These are phyloP conservation scores for Ascochyta clinopodiicola DNA, from an alignment of 2,329 filamentous ascomycete species.

Conservation along the genomic window DNA sequence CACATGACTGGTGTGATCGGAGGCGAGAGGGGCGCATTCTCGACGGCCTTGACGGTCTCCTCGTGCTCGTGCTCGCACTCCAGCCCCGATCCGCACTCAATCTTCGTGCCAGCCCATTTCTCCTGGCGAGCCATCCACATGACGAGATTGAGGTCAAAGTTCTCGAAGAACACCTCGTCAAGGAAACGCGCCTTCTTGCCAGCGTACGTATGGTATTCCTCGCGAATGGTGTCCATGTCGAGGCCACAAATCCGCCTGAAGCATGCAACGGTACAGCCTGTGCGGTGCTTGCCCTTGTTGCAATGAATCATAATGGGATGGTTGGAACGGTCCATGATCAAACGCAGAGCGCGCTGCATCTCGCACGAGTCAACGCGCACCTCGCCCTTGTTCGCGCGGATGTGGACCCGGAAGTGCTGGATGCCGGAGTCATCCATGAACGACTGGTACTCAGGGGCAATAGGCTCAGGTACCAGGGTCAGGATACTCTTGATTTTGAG, in stretches of 20 bases:
- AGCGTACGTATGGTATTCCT: slow-evolving; percentile 74
- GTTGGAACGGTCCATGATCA: slow-evolving; percentile 75
- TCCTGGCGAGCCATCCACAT: slow-evolving; percentile 48
- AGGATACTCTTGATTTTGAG: slow-evolving; percentile 81
- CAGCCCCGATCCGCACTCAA: slow-evolving; percentile 9
- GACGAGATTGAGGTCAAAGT: slow-evolving; percentile 52
- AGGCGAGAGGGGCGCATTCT: slow-evolving; percentile 31
- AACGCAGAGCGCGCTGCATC: slow-evolving; percentile 73
- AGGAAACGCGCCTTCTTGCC: slow-evolving; percentile 57
- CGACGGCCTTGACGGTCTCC: slow-evolving; percentile 1
- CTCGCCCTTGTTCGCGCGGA: slow-evolving; percentile 86
- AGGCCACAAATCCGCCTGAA: slow-evolving; percentile 74
- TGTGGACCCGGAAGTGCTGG: slow-evolving; percentile 74
- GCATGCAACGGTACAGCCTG: slow-evolving; percentile 84
- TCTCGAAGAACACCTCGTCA: slow-evolving; percentile 55
- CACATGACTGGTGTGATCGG: slow-evolving; percentile 28
- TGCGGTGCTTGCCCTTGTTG: slow-evolving; percentile 93
- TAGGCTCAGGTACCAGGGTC: slow-evolving; percentile 61
- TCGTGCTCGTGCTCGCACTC: slow-evolving; percentile 9
- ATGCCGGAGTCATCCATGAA: slow-evolving; percentile 75
- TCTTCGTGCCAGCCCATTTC: slow-evolving; percentile 33
- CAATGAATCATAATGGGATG: slow-evolving; percentile 88
- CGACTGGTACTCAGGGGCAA: slow-evolving; percentile 55
- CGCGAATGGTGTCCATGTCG: slow-evolving; percentile 66
- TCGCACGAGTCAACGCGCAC: slow-evolving; percentile 50